Evolutionary conservation across 352 stramenopile species (phyloP).

Genomic region (Globisporangium yorkense): DNA sequence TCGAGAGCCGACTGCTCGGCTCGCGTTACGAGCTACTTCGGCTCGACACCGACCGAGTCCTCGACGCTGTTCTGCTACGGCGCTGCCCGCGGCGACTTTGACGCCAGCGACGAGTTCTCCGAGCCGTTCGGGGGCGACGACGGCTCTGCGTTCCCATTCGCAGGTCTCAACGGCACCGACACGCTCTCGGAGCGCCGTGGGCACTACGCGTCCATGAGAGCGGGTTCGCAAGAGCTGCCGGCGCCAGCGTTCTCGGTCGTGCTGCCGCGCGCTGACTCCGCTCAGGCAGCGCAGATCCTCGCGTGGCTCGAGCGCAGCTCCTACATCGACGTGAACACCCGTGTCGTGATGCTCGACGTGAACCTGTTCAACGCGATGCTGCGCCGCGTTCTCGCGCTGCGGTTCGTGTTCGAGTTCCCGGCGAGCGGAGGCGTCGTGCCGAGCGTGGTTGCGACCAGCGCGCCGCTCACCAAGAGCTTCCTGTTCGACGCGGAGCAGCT

Average conservation of each 20-base stretch:
- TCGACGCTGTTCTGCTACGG: slow-evolving; percentile 21
- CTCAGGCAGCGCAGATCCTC: slow-evolving; percentile 16
- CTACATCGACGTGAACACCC: slow-evolving; percentile 38
- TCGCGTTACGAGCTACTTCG: slow-evolving; percentile 25
- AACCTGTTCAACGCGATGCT: slow-evolving; percentile 51
- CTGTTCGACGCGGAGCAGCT: slow-evolving; percentile 23
- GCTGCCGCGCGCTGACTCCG: slow-evolving; percentile 19
- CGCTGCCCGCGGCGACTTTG: slow-evolving; percentile 14
- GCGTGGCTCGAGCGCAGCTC: slow-evolving; percentile 17
- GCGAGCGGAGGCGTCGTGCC: slow-evolving; percentile 29
- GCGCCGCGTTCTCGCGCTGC: slow-evolving; percentile 25
- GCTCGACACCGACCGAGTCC: neutral
- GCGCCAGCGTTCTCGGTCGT: slow-evolving; percentile 40
- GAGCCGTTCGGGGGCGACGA: slow-evolving; percentile 14
- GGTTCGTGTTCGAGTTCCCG: slow-evolving; percentile 45
- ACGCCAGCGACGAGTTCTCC: slow-evolving; percentile 13
- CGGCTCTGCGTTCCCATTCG: slow-evolving; percentile 19
- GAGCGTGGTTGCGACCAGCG: slow-evolving; percentile 17
- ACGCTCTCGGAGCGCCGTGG: slow-evolving; percentile 22
- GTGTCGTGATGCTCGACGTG: slow-evolving; percentile 36
- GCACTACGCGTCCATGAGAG: slow-evolving; percentile 38
- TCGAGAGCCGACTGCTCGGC: slow-evolving; percentile 25
- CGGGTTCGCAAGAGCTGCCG: slow-evolving; percentile 17
- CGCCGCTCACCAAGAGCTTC: slow-evolving; percentile 37
- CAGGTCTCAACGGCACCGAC: slow-evolving; percentile 28